These are phyloP conservation scores for Vicia sativa DNA, from an alignment of 306 rosid genomes.

Conservation along the genomic window DNA sequence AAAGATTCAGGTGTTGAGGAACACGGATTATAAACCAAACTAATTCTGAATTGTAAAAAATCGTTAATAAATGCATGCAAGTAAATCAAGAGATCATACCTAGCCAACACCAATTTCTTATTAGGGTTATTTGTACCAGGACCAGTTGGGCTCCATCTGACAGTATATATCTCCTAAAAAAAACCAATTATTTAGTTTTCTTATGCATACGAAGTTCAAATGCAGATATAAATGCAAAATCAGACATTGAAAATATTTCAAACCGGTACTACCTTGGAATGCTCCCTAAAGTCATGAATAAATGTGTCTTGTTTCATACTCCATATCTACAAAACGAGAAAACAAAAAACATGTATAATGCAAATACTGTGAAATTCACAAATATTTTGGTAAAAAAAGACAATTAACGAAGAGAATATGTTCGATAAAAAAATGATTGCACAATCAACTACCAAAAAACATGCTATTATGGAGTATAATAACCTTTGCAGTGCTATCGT, in stretches of 20 bases:
- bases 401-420: not conserved
- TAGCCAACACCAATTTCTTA: constrained; percentile 81
- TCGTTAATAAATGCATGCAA: not conserved
- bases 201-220: constrained; percentile 6
- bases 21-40: not conserved
- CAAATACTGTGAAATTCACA: constrained; percentile 14
- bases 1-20: not conserved
- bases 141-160: constrained; percentile 98
- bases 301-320: constrained; percentile 84
- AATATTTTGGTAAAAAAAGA: not conserved
- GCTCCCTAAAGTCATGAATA: constrained; percentile 87
- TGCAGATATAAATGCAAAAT: constrained; percentile 12
- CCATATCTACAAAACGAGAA: constrained; percentile 74
- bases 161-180: constrained; percentile 86
- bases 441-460: constrained; percentile 18
- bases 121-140: constrained; percentile 79
- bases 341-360: constrained; percentile 1
- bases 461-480: constrained; percentile 22
- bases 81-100: constrained; percentile 52
- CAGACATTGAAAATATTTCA: not conserved
- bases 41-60: constrained; percentile 10
- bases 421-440: not conserved
- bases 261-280: constrained; percentile 80
- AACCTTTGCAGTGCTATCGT: constrained; percentile 93
- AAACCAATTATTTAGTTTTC: constrained; percentile 30